Conservation (phyloP, 108 stramenopile genomes). For the Nannochloropsis salina region DNA sequence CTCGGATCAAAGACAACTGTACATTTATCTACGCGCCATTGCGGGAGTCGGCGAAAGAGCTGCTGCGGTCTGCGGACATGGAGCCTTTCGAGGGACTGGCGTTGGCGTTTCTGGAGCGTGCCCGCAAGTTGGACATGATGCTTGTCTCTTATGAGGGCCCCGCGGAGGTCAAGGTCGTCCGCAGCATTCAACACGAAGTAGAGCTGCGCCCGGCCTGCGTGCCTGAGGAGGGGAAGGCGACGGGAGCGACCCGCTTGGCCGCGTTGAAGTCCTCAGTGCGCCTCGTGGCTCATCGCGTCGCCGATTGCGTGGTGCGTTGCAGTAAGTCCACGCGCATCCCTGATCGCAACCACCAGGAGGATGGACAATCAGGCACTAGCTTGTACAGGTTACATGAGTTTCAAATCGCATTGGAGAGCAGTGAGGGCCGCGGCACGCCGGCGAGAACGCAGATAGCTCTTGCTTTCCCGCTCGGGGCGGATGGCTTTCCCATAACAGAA, state of each 20-base stretch:
- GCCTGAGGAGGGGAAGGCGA: neutral
- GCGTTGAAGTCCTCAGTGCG: conserved; percentile 7
- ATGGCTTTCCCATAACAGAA: neutral
- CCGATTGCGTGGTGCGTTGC: conserved; percentile 16
- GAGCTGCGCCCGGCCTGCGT: neutral
- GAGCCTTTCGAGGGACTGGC: conserved; percentile 13
- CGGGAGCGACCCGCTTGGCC: neutral
- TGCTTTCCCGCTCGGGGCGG: neutral
- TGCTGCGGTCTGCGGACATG: conserved; percentile 12
- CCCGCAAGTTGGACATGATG: conserved; percentile 4
- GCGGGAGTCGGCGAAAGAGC: neutral
- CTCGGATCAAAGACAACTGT: neutral
- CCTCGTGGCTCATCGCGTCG: neutral
- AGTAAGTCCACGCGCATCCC: neutral
- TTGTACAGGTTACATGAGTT: neutral
- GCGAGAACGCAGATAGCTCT: conserved; percentile 4
- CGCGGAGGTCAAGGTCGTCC: conserved; percentile 5
- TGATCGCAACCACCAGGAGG: neutral
- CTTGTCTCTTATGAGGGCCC: neutral
- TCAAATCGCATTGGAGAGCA: neutral
- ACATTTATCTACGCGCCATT: neutral
- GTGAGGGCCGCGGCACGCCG: neutral
- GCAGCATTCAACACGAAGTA: neutral
- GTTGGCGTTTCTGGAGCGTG: neutral
- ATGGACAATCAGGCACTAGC: neutral